A percentile compares a stretch with the other conserved stretches of the same genome.
phyloP scores from a whole-genome alignment of 805 yeast species.

The Metschnikowia lochheadii region DNA sequence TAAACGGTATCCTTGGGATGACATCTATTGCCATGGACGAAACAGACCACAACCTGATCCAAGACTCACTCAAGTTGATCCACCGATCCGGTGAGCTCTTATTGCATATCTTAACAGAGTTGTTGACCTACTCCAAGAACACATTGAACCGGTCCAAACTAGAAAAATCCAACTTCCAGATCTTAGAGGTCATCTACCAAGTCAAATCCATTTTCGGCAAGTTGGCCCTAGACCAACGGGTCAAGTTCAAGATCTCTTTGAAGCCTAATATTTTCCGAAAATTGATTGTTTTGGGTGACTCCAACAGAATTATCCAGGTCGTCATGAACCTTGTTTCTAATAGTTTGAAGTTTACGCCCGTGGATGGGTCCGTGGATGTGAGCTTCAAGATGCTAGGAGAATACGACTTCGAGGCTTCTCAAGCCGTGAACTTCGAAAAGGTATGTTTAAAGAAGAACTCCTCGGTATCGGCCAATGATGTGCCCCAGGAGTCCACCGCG shows the following conservation, averaged over 20 bases:
- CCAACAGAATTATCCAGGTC: slow-evolving; percentile 85
- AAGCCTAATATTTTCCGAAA: slow-evolving; percentile 58
- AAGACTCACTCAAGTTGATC: slow-evolving; percentile 73
- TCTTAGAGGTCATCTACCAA: slow-evolving; percentile 79
- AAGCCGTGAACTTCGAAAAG: slow-evolving; percentile 9
- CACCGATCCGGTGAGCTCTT: slow-evolving; percentile 89
- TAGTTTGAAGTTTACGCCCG: slow-evolving; percentile 88
- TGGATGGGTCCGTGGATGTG: slow-evolving; percentile 75
- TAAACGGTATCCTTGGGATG: slow-evolving; percentile 95
- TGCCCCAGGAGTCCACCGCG: neutral
- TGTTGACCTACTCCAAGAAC: slow-evolving; percentile 88
- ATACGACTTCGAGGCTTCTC: slow-evolving; percentile 43
- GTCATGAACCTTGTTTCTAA: slow-evolving; percentile 91
- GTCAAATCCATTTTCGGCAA: slow-evolving; percentile 81
- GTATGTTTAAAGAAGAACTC: slow-evolving; percentile 12
- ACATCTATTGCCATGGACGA: slow-evolving; percentile 93
- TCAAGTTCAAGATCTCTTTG: slow-evolving; percentile 57
- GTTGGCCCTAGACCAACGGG: slow-evolving; percentile 72
- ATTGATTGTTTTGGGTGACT: slow-evolving; percentile 77
- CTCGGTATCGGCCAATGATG: neutral
- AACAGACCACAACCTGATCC: slow-evolving; percentile 59
- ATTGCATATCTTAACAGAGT: slow-evolving; percentile 83
- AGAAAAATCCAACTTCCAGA: slow-evolving; percentile 76
- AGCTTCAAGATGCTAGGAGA: slow-evolving; percentile 62
- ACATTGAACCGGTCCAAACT: slow-evolving; percentile 78